Evolutionary conservation across 2,329 filamentous ascomycete species (phyloP), one percentile per base, ranked within the genome.

Genomic region (Alternaria atra): DNA sequence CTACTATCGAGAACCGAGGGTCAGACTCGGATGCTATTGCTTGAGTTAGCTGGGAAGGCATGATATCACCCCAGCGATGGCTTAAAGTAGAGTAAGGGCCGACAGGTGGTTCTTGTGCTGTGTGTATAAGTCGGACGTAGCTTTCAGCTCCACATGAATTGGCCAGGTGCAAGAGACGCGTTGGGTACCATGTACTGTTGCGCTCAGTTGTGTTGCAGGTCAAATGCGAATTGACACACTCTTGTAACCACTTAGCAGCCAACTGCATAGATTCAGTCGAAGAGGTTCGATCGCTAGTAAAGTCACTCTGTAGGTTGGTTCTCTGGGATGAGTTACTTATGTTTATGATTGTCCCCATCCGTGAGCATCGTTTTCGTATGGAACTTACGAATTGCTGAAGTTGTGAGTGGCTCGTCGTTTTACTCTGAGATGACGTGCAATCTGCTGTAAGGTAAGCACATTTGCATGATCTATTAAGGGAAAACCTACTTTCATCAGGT

Each of bases 41-140:
- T 25, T 9, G n/a, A 10, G 43, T 65, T 9, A 65, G 55, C 35
- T 61, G 40, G 2, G 53, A 15, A 35, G 44, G 55, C 20, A 52
- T 40, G 7, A 23, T n/a, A 23, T 20, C 15, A 12, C 61, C 55
- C 58, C 58, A 64, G 29, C 58, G 50, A 53, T 66, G 55, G 32
- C 64, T 66, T 2, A 62, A 32, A 7, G 58, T 64, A 37, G 54
- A 39, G 32, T 60, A 66, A 15, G 50, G 44, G 13, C 50, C 52
- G 10, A 27, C 4, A 1, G 57, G 48, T 9, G 29, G 15, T 15
- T 29, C 35, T 27, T 47, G 48, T 15, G 40, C 37, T 35, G 55
- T 62, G n/a, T n/a, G 35, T 27, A 62, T 52, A 25, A 64, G 44
- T 6, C 51, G 46, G 6, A 60, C 51, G 29, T 29, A 32, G 23